Conservation (phyloP, 1,139 yeast genomes). For the Scheffersomyces illinoinensis region DNA sequence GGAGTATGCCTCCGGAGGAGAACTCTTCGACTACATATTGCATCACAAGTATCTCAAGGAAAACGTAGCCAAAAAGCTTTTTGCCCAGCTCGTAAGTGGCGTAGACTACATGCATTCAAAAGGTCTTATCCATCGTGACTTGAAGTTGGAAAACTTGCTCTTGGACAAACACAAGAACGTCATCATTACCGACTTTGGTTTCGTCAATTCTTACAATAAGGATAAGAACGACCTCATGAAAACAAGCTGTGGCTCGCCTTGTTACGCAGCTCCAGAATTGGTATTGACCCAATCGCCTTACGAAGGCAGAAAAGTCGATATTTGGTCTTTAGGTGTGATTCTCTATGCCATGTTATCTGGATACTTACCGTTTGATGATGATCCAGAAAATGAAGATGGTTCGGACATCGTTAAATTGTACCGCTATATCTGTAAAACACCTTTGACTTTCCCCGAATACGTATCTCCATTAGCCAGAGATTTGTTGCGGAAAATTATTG, state of each 20-base stretch:
- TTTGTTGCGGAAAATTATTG: conserved; percentile 77
- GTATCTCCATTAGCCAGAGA: conserved; percentile 92
- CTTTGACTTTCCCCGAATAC: conserved; percentile 93
- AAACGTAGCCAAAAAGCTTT: conserved; percentile 77
- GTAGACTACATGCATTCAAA: conserved; percentile 87
- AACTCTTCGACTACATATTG: conserved; percentile 87
- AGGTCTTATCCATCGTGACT: conserved; percentile 80
- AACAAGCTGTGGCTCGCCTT: conserved; percentile 96
- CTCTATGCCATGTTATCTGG: conserved; percentile 97
- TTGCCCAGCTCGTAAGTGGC: conserved; percentile 92
- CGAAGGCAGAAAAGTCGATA: conserved; percentile 92
- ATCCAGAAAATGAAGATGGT: conserved; percentile 94
- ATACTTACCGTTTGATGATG: conserved; percentile 96
- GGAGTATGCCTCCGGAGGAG: conserved; percentile 98
- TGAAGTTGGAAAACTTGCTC: conserved; percentile 69
- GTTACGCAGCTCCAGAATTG: conserved; percentile 97
- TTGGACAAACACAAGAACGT: conserved; percentile 80
- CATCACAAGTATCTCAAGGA: conserved; percentile 87
- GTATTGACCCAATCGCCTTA: conserved; percentile 87
- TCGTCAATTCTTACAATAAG: conserved; percentile 81
- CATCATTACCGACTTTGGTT: conserved; percentile 82
- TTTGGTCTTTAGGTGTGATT: conserved; percentile 96
- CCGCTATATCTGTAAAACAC: conserved; percentile 87
- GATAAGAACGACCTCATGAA: conserved; percentile 78
- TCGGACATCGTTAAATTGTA: conserved; percentile 89